Base-by-base conservation (phyloP, 176 grass and related monocot genomes). In the Cenchrus purpureus region DNA sequence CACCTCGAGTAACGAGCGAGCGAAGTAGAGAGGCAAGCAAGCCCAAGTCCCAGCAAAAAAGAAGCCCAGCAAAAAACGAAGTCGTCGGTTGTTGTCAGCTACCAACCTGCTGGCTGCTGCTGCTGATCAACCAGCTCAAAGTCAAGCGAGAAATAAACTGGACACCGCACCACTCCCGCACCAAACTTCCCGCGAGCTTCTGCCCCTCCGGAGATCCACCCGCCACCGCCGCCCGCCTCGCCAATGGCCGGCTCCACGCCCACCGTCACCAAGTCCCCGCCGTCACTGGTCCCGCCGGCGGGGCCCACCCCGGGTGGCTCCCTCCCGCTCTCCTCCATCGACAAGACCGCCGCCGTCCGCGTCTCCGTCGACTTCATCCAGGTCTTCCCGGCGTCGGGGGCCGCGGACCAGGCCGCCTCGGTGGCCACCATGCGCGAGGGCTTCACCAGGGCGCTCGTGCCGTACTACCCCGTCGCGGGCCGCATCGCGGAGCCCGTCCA, bases 281-380 rank as follows among this genome's bases (percentile, higher is more conserved):
- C 92, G 32, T 71, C 75, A 7, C 79, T 89, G 59, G 62, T 92
- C 8, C 84, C 59, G 3, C 92, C 90, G 48, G 54, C 84, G 11
- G 73, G 52, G 12, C 45, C 77, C 0, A 94, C 92, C 14, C 92
- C 89, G 3, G 29, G 69, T 44, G 74, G 80, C 42, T 63, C 74
- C 64, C 86, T 94, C 22, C 87, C 92, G 34, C 92, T 94, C 77
- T 94, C 92, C 61, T 89, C 87, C 80, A 94, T 94, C 70, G 89
- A 94, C 84, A 69, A 81, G 67, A 82, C 86, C 59, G 71, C 90
- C 12, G 81, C 77, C 62, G 81, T 84, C 44, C 83, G 92, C 51
- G 73, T 94, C 76, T 86, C 84, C 62, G 84, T 94, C 76, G 92
- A 94, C 76, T 81, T 89, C 83, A 86, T 94, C 68, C 84, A 84